phyloP scores from a whole-genome alignment of 2,329 filamentous ascomycete genomes.

The Magnaporthiopsis poae region DNA sequence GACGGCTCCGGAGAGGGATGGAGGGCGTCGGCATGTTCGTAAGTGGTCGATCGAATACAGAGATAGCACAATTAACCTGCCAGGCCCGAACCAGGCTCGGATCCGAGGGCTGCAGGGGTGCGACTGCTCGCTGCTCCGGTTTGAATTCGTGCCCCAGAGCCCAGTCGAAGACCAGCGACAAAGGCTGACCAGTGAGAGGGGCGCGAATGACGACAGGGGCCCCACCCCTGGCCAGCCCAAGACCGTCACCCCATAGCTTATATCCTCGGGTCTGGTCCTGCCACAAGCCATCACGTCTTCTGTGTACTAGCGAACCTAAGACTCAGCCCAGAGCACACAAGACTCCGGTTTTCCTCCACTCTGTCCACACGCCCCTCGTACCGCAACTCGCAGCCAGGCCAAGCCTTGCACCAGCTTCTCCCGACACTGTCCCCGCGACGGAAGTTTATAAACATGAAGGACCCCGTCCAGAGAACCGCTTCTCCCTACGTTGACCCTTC shows the following conservation, averaged over 20 bases:
- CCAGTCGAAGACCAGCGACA: conserved; percentile 4
- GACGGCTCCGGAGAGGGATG: background rate
- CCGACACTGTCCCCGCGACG: conserved; percentile 5
- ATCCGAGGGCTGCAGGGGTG: conserved; percentile 8
- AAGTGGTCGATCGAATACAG: background rate
- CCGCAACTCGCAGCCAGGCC: conserved; percentile 1
- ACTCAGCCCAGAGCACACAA: conserved; percentile 1
- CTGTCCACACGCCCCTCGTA: conserved; percentile 1
- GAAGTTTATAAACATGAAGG: conserved; percentile 22
- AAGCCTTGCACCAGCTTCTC: conserved; percentile 6
- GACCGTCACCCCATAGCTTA: conserved; percentile 3
- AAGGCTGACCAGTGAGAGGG: conserved; percentile 1
- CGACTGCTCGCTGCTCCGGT: conserved; percentile 7
- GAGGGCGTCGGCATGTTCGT: background rate
- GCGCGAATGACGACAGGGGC: background rate
- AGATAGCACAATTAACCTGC: background rate
- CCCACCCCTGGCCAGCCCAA: background rate
- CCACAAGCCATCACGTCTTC: conserved; percentile 7
- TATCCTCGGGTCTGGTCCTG: conserved; percentile 6
- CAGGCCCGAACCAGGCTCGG: background rate
- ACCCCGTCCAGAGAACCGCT: conserved; percentile 32
- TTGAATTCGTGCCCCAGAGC: conserved; percentile 9
- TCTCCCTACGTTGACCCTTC: conserved; percentile 35
- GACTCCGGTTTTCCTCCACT: background rate
- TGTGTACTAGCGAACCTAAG: conserved; percentile 3